Evolutionary conservation across 345 rosid genomes (phyloP), one percentile per base, ranked within the genome.

Genomic region (Bruguiera sexangula): DNA sequence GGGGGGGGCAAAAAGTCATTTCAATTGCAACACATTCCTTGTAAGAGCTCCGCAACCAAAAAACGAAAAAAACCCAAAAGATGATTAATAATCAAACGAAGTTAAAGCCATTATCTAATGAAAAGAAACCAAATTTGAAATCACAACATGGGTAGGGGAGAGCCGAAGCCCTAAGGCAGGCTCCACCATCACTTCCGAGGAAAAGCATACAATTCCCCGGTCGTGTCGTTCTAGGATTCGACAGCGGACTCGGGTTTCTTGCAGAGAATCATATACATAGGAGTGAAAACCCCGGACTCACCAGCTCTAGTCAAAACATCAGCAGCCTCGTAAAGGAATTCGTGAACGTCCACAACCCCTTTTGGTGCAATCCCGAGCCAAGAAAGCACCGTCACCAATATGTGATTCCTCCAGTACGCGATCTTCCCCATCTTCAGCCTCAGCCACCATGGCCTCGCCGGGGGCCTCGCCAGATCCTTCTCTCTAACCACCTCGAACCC

Each of bases 191-290:
- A 37, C 1, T 37, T 6, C 9, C 1, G 8, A 8, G 8, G 8
- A 37, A 37, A 37, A 37, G 43, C 43, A 37, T 37, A 34, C 1
- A 34, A 34, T 34, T 34, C 7, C 10, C 43, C 8, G 31, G 31
- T 30, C 31, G 31, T 30, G 0, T 37, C 8, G 8, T 7, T 37
- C 43, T 37, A 37, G 8, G 43, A 37, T 1, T 37, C 43, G 43
- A 8, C 43, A 8, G 2, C 13, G 1, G 11, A 37, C 74, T 72
- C 85, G 15, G 97, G 98, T 69, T 94, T 94, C 73, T 90, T 85
- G 82, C 91, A 87, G 78, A 94, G 97, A 59, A 91, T 78, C 97
- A 94, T 91, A 75, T 94, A 88, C 98, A 94, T 94, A n/a, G 98
- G 98, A n/a, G 88, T 50, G 83, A 94, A 94, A 22, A 94, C 91